These are phyloP conservation scores for Simmondsia chinensis DNA, from an alignment of 148 eudicot species.

Conservation along the genomic window DNA sequence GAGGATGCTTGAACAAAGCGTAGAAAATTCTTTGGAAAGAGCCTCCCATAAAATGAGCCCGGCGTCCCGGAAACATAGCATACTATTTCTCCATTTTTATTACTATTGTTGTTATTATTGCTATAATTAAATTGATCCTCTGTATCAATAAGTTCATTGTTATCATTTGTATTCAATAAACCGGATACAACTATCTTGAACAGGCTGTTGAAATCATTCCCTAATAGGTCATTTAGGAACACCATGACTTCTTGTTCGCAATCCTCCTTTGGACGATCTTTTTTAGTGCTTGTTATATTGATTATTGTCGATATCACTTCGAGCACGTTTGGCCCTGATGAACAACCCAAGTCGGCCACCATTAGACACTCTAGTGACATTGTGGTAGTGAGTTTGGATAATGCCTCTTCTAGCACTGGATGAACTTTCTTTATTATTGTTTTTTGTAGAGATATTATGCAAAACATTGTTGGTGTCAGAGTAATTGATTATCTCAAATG, in stretches of 20 bases:
- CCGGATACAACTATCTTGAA: not conserved
- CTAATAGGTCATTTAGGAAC: conserved; percentile 1
- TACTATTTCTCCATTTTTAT: not conserved
- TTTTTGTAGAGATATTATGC: too few relatives aligned
- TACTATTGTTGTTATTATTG: too few relatives aligned
- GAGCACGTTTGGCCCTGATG: not conserved
- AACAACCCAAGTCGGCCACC: too few relatives aligned
- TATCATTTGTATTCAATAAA: not conserved
- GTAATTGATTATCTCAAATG: too few relatives aligned
- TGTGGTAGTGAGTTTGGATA: too few relatives aligned
- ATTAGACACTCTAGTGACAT: too few relatives aligned
- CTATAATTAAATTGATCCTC: too few relatives aligned
- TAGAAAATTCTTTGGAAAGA: not conserved
- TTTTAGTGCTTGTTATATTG: not conserved
- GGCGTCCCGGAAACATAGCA: not conserved
- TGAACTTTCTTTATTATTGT: too few relatives aligned
- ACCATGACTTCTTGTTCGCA: not conserved
- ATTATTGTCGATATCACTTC: conserved; percentile 1
- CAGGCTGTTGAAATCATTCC: conserved; percentile 3
- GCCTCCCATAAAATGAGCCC: not conserved
- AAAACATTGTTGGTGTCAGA: too few relatives aligned
- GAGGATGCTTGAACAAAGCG: conserved; percentile 4
- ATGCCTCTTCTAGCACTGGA: too few relatives aligned
- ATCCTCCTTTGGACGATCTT: not conserved
- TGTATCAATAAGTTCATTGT: too few relatives aligned